Base-by-base conservation (phyloP, 352 stramenopile species). In the Globisporangium orthogonon region DNA sequence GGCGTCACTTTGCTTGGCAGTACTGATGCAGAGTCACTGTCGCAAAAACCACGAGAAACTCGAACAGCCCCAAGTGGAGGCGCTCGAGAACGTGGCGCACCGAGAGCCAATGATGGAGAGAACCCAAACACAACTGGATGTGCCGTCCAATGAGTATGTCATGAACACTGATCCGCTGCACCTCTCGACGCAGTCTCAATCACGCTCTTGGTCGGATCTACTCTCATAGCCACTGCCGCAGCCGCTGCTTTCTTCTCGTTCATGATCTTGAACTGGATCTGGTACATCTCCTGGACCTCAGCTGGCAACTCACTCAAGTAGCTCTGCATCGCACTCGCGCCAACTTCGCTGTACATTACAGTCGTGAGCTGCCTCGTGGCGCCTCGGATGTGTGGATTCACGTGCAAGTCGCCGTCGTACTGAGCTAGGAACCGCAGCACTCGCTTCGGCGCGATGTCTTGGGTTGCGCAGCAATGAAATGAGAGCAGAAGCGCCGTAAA, bases 401-500 rank as follows among this genome's bases (percentile, higher is more conserved):
- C 63, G 35, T 85, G 70, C 52, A 73, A 35, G 3, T 68, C 56
- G 10, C 65, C 62, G 28, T 79, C 65, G 29, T 45, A 60, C 9
- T 31, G 35, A 4, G 68, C n/a, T 13, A 86, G 49, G 7, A 78
- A 70, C 15, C 39, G 64, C n/a, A 83, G 48, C 30, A 86, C 63
- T 0, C 71, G 65, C 46, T 67, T 69, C 13, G 54, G 61, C 2
- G 73, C 62, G n/a, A 79, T 76, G 47, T 81, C 71, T 44, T 81
- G 67, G 48, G 44, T 69, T 53, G 73, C 69, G 39, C 73, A 83
- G 56, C 75, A 83, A 46, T 83, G 75, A 56, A 75, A 77, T 0
- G 65, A 69, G 18, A 62, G 48, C 4, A 83, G 30, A 23, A 83
- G 44, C 10, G 68, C 67, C 15, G 72, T 54, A 11, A 78, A 55